These are phyloP conservation scores for Blumeria hordei DNA, from an alignment of 2,329 filamentous ascomycete species.

Conservation along the genomic window DNA sequence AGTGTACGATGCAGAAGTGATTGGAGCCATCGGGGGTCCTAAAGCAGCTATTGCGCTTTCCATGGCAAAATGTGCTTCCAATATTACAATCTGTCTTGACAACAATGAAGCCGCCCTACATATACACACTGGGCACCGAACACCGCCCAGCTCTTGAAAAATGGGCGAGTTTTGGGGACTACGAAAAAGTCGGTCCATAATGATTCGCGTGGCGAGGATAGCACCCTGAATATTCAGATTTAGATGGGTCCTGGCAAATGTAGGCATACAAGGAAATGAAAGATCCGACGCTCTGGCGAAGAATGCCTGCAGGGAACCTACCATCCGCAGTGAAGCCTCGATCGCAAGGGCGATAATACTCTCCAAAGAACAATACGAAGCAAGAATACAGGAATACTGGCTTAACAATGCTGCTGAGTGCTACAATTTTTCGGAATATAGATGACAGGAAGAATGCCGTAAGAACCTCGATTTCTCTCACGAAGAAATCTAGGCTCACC, in stretches of 20 bases:
- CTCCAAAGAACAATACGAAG: background rate
- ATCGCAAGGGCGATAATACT: background rate
- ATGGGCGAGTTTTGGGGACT: no score
- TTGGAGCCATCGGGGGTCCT: background rate
- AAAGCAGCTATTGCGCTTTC: background rate
- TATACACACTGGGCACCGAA: no score
- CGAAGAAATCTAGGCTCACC: background rate
- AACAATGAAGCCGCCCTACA: no score
- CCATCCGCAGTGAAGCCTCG: background rate
- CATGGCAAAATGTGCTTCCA: no score
- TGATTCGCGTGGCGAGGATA: no score
- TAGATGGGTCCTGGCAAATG: no score
- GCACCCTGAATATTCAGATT: no score
- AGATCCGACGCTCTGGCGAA: background rate
- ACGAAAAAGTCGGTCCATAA: no score
- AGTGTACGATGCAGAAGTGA: background rate
- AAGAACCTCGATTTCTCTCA: background rate
- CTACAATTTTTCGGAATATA: background rate
- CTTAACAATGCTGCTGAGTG: conserved; percentile 3
- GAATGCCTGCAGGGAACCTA: background rate
- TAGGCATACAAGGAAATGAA: no score
- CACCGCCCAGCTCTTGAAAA: no score
- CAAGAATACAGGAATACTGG: background rate
- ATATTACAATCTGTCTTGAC: no score
- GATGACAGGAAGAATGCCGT: background rate